Conservation (phyloP, 2,329 filamentous ascomycete species). For the Orbilia quercus region DNA sequence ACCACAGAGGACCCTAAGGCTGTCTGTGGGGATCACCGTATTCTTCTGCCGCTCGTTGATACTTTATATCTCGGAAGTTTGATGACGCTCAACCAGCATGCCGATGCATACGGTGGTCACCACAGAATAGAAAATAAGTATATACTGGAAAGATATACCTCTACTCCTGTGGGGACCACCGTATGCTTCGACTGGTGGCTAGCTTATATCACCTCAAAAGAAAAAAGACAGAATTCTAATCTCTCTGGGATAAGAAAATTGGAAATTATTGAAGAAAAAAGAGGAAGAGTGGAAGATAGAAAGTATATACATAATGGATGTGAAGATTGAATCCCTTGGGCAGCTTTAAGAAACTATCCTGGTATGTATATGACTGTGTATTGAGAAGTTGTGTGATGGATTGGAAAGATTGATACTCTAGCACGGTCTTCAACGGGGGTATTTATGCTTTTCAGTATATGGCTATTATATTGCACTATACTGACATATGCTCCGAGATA, state of each 20-base stretch:
- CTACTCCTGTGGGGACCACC: conserved; percentile 57
- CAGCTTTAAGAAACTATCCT: too few relatives aligned
- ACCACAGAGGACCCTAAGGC: conserved; percentile 41
- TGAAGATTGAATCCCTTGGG: too few relatives aligned
- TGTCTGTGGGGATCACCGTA: conserved; percentile 57
- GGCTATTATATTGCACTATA: too few relatives aligned
- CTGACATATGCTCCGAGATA: neutral
- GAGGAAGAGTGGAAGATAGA: neutral
- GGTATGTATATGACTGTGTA: too few relatives aligned
- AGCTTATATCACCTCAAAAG: too few relatives aligned
- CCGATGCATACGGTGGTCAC: conserved; percentile 52
- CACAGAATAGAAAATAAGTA: conserved; percentile 52
- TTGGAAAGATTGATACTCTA: neutral
- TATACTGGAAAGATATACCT: conserved; percentile 57
- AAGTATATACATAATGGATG: neutral
- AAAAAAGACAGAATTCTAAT: too few relatives aligned
- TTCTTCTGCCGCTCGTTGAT: conserved; percentile 56
- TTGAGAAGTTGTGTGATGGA: conserved; percentile 20
- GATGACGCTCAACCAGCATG: conserved; percentile 17
- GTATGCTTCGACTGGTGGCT: conserved; percentile 48
- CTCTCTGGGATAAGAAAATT: too few relatives aligned
- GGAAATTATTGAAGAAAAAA: neutral
- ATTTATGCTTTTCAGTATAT: conserved; percentile 32
- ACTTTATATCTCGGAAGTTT: neutral
- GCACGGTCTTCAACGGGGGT: conserved; percentile 2